Percentiles rank a stretch among this genome's conserved stretches.
Conservation (phyloP, 805 yeast genomes). For the Saccharomyces mikatae region DNA sequence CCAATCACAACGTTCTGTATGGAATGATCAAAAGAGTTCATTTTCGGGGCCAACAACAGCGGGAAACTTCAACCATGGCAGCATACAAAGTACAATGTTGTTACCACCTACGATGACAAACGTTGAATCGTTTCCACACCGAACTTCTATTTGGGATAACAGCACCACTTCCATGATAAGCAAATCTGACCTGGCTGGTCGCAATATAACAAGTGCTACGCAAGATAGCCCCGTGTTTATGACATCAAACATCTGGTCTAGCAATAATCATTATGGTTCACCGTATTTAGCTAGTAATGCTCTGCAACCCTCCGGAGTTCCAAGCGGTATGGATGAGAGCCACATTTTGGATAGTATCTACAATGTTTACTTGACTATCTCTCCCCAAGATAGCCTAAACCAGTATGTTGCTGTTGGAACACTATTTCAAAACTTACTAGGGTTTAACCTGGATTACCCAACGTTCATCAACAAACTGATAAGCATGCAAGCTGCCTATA, state of each 20-base stretch:
- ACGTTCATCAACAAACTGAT: conserved; percentile 17
- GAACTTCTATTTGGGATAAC: conserved; percentile 26
- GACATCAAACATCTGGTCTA: conserved; percentile 7
- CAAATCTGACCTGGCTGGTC: background rate
- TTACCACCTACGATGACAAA: background rate
- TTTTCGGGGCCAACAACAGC: background rate
- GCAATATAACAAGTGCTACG: background rate
- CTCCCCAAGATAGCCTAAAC: conserved; percentile 7
- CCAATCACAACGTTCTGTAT: conserved; percentile 8
- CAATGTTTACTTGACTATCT: conserved; percentile 9
- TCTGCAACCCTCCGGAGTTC: background rate
- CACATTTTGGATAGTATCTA: conserved; percentile 10
- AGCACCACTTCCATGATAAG: background rate
- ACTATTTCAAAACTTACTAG: conserved; percentile 16
- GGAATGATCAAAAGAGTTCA: conserved; percentile 12
- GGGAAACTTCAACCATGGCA: background rate
- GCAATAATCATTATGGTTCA: background rate
- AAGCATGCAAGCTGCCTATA: conserved; percentile 14
- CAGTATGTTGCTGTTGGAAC: conserved; percentile 18
- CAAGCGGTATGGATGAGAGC: background rate
- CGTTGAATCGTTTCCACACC: conserved; percentile 1
- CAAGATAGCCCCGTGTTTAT: conserved; percentile 1
- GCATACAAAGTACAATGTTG: background rate
- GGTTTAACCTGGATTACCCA: conserved; percentile 12
- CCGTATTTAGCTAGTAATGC: background rate